Evolutionary conservation across 345 rosid species (phyloP).

Genomic region (Leavenworthia alabamica): DNA sequence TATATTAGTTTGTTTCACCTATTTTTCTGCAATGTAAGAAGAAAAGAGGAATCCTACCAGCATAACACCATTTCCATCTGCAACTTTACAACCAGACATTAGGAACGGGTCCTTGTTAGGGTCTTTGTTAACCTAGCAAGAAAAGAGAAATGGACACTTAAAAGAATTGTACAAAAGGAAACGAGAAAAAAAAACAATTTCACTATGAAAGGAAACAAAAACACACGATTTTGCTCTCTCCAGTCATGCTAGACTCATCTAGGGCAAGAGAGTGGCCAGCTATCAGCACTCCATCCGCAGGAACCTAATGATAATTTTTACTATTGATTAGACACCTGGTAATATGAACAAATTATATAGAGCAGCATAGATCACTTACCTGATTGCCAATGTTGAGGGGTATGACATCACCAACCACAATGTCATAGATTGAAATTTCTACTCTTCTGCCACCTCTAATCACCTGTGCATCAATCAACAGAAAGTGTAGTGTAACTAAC

Average conservation of each 20-base stretch:
- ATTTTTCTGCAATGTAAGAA: background rate
- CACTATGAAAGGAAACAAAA: background rate
- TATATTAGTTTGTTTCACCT: background rate
- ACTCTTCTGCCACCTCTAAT: slow-evolving; percentile 80
- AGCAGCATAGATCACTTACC: slow-evolving; percentile 31
- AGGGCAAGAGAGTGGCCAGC: slow-evolving; percentile 76
- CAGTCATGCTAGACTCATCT: slow-evolving; percentile 99
- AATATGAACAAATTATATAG: background rate
- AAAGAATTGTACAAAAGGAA: background rate
- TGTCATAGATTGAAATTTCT: slow-evolving; percentile 82
- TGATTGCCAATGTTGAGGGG: slow-evolving; percentile 98
- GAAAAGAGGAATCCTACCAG: slow-evolving; percentile 43
- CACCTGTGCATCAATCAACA: slow-evolving; percentile 43
- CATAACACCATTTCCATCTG: slow-evolving; percentile 92
- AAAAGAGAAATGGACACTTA: background rate
- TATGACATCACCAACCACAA: slow-evolving; percentile 87
- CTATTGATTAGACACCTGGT: background rate
- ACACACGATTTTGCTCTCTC: slow-evolving; percentile 93
- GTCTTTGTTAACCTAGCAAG: slow-evolving; percentile 73
- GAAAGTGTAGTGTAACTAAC: background rate
- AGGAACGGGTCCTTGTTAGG: slow-evolving; percentile 68
- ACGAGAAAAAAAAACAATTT: background rate
- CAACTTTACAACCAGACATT: slow-evolving; percentile 99
- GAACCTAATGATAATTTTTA: slow-evolving; percentile 47
- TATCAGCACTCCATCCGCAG: slow-evolving; percentile 90